Percentiles rank a stretch among this genome's conserved stretches.
phyloP scores from a whole-genome alignment of 768 basidiomycete genomes.

The Royoungia palumana region DNA sequence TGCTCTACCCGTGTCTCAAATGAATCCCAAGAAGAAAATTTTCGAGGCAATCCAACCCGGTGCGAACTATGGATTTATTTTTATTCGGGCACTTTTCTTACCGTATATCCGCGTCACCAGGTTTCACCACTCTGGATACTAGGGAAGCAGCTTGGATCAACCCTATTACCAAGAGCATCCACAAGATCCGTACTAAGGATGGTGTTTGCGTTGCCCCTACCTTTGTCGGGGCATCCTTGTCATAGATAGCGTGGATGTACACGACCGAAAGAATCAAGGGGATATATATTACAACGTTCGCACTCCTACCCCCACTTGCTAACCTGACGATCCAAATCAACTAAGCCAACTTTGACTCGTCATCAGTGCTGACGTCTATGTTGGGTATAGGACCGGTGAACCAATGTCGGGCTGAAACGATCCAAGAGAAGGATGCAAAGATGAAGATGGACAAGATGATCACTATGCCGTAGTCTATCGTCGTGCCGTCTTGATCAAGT shows the following conservation, averaged over 20 bases:
- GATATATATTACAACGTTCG: too few species aligned
- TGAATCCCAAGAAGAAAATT: constrained; percentile 99
- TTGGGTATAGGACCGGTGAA: constrained; percentile 35
- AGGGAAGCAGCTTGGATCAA: constrained; percentile 87
- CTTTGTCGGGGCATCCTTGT: constrained; percentile 88
- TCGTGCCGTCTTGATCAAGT: not conserved
- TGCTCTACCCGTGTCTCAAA: constrained; percentile 67
- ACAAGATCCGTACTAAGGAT: constrained; percentile 81
- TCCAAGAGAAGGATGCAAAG: constrained; percentile 32
- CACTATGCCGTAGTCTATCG: constrained; percentile 24
- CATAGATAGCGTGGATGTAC: constrained; percentile 44
- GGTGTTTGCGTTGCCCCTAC: constrained; percentile 80
- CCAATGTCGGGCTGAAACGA: constrained; percentile 34
- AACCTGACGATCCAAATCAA: not conserved
- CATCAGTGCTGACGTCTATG: constrained; percentile 10
- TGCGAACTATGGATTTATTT: constrained; percentile 23
- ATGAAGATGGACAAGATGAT: constrained; percentile 32
- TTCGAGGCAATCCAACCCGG: constrained; percentile 96
- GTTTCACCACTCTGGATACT: constrained; percentile 85
- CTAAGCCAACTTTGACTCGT: constrained; percentile 1
- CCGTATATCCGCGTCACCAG: constrained; percentile 32
- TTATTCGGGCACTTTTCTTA: constrained; percentile 3
- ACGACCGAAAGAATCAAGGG: not conserved
- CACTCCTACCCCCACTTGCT: not conserved
- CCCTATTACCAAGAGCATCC: constrained; percentile 69